phyloP scores from a whole-genome alignment of 495 filamentous ascomycete genomes.

The Hypomontagnella submonticulosa region DNA sequence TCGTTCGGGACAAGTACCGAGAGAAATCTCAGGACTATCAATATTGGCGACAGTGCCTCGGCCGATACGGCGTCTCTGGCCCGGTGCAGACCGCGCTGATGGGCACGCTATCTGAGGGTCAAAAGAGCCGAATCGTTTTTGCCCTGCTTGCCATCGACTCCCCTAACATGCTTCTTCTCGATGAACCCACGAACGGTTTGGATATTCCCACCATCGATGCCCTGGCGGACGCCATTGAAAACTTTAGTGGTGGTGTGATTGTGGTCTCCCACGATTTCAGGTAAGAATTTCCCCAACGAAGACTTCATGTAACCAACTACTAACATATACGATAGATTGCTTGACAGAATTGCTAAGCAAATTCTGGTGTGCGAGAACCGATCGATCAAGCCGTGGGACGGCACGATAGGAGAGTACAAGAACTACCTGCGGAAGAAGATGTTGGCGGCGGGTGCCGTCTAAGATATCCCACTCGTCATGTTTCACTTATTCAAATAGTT shows the following conservation, averaged over 20 bases:
- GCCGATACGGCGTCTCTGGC: conserved; percentile 89
- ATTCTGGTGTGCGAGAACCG: conserved; percentile 99
- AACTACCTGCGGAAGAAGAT: conserved; percentile 99
- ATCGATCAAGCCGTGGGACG: conserved; percentile 89
- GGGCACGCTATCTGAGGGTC: conserved; percentile 96
- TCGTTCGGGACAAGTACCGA: conserved; percentile 94
- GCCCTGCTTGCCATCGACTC: conserved; percentile 94
- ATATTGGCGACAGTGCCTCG: conserved; percentile 98
- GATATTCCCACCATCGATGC: conserved; percentile 99
- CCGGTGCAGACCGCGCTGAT: conserved; percentile 96
- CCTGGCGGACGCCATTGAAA: conserved; percentile 96
- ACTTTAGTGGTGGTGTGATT: conserved; percentile 94
- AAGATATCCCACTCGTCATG: conserved; percentile 40
- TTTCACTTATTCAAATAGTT: conserved; percentile 7
- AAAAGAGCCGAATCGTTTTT: conserved; percentile 98
- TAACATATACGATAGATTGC: conserved; percentile 67
- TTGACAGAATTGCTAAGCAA: conserved; percentile 99
- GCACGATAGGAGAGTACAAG: conserved; percentile 94
- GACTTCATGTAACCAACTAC: conserved; percentile 6
- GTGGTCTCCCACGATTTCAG: conserved; percentile 99
- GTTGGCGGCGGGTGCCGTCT: conserved; percentile 71
- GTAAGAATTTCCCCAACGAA: conserved; percentile 58
- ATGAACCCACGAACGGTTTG: conserved; percentile 99
- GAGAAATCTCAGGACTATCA: conserved; percentile 95
- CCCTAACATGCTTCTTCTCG: conserved; percentile 97